Evolutionary conservation across 169 alveolate genomes (phyloP).

Genomic region (Sarcocystis neurona): DNA sequence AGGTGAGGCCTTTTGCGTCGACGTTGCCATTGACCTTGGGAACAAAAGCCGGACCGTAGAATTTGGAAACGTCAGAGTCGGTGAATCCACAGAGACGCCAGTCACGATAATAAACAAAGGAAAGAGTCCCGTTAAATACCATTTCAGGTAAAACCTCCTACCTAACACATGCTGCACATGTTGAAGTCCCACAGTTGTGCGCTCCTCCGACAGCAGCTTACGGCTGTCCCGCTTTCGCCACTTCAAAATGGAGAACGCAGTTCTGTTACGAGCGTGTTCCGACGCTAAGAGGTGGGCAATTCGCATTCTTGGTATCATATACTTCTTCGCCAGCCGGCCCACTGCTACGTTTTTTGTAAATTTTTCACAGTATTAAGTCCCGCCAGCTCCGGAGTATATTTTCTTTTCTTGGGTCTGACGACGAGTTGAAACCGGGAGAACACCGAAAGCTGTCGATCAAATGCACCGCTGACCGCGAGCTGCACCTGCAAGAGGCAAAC

Average conservation of each 20-base stretch:
- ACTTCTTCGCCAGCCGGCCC: too few species aligned
- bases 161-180: too few species aligned
- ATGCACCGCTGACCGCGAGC: constrained; percentile 72
- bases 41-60: constrained; percentile 82
- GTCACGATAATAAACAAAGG: constrained; percentile 85
- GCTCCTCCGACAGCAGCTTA: background rate
- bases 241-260: background rate
- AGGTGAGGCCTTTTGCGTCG: constrained; percentile 91
- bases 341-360: background rate
- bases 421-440: constrained; percentile 72
- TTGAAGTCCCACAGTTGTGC: too few species aligned
- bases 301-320: too few species aligned
- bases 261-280: too few species aligned
- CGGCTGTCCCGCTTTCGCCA: background rate
- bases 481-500: constrained; percentile 78
- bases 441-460: constrained; percentile 41
- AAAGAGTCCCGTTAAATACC: constrained; percentile 83
- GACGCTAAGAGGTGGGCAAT: too few species aligned
- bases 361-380: constrained; percentile 29
- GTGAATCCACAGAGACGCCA: constrained; percentile 84
- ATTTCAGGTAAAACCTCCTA: constrained; percentile 67
- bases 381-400: constrained; percentile 65
- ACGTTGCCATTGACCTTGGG: constrained; percentile 83
- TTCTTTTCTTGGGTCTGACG: constrained; percentile 83
- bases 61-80: constrained; percentile 90